Evolutionary conservation across 192 early-diverging fungal species (phyloP).

Genomic region (Gamsiella multidivaricata): DNA sequence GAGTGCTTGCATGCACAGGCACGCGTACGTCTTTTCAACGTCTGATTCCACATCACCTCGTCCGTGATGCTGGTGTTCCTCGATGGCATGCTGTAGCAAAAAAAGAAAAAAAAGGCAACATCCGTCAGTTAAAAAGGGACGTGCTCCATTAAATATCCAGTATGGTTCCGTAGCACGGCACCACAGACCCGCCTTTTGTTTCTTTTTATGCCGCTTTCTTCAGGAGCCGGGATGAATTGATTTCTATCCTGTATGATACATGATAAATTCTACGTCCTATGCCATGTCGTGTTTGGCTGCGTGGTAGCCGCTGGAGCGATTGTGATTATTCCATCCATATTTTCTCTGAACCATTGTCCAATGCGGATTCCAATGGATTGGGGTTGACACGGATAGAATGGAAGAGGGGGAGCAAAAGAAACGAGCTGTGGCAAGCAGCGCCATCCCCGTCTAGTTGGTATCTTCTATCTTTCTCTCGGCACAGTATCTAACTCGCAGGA

Average conservation of each 20-base stretch:
- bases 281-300: background rate
- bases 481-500: no score
- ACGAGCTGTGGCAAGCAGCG: no score
- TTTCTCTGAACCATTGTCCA: background rate
- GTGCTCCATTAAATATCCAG: background rate
- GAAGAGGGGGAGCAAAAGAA: no score
- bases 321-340: slow-evolving; percentile 1
- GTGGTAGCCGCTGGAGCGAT: background rate
- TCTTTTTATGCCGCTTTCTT: slow-evolving; percentile 1
- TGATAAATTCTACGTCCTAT: background rate
- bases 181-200: no score
- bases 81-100: no score
- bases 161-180: background rate
- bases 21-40: no score
- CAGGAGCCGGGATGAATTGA: slow-evolving; percentile 19
- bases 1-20: no score
- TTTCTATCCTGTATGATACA: slow-evolving; percentile 1
- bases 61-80: no score
- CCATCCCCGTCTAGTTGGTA: no score
- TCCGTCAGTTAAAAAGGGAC: background rate
- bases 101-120: background rate
- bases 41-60: no score
- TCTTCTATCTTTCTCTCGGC: background rate
- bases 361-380: background rate
- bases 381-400: background rate